Evolutionary conservation across 805 yeast genomes (phyloP), one percentile per base, ranked within the genome.

Genomic region (Candida quercuum): DNA sequence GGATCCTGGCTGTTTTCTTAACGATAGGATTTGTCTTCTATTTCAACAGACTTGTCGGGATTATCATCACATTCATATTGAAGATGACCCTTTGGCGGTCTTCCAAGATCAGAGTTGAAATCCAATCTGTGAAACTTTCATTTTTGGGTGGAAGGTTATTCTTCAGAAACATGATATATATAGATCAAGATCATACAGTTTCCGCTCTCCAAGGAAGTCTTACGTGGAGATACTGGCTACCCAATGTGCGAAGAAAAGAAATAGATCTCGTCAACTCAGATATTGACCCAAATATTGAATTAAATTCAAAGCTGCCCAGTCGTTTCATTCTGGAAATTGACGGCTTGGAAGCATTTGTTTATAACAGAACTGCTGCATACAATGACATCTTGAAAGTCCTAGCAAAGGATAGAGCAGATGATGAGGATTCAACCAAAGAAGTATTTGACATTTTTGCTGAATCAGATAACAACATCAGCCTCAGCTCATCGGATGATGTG

Each of bases 141-240:
- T 69, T 85, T 7, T 63, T 93, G 1, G 95, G 88, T 4, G 98
- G 98, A 1, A 71, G 95, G 21, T 39, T 91, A 8, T 76, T 85
- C 53, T 77, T 88, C 52, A 83, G 81, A 47, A 86, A 88, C 56
- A 54, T 89, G 15, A 74, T 84, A 3, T 67, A 86, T 11, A 74
- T 85, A 6, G 83, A 87, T n/a, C 68, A 76, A 34, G 82, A 89
- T 60, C 77, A 78, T 43, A 78, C 95, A 2, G 53, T 86, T 1
- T 74, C 86, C 9, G 68, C 85, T 1, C 70, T 85, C 20, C 79
- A 81, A 42, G 83, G 91, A 1, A 75, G 77, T 48, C 54, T 91
- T 20, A 85, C 95, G 0, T 93, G 98, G 98, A 61, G 94, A 42
- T 91, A 87, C 57, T 93, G 98, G 98, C 64, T 86, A 36, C 61